Conservation (phyloP, 1,284 basidiomycete genomes). For the Fistulina hepatica region DNA sequence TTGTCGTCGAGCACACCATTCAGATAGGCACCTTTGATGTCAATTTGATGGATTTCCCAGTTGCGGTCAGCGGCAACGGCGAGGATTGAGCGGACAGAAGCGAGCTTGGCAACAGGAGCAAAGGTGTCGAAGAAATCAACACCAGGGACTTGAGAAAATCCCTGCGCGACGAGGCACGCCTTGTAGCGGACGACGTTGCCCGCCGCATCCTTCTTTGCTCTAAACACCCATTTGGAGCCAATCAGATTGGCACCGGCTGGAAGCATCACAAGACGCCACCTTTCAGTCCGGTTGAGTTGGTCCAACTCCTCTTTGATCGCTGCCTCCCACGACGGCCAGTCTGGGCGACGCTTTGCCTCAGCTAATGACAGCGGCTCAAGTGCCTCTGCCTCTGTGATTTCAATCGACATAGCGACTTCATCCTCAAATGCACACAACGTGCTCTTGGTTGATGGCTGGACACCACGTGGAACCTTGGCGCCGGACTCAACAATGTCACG, state of each 20-base stretch:
- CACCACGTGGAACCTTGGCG: no score
- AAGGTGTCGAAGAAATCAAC: slow-evolving; percentile 12
- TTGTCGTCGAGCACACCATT: slow-evolving; percentile 11
- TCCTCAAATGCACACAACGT: slow-evolving; percentile 5
- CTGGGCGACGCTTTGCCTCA: slow-evolving; percentile 18
- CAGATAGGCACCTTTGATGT: slow-evolving; percentile 7
- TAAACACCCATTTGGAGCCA: slow-evolving; percentile 16
- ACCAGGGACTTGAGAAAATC: slow-evolving; percentile 6
- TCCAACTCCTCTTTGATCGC: slow-evolving; percentile 23
- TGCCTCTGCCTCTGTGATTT: slow-evolving; percentile 10
- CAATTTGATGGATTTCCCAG: slow-evolving; percentile 7
- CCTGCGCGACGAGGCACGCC: slow-evolving; percentile 5
- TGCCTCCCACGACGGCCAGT: slow-evolving; percentile 21
- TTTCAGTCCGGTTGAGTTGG: slow-evolving; percentile 12
- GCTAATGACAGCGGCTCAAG: slow-evolving; percentile 15
- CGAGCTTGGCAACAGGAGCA: slow-evolving; percentile 8
- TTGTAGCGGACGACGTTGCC: no score
- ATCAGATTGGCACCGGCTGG: slow-evolving; percentile 15
- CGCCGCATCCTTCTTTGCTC: slow-evolving; percentile 11
- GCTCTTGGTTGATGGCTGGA: slow-evolving; percentile 3
- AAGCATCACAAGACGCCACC: slow-evolving; percentile 9
- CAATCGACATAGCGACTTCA: slow-evolving; percentile 4
- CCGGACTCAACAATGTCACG: no score
- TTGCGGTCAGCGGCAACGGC: slow-evolving; percentile 5
- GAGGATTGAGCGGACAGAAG: slow-evolving; percentile 3